Percentiles rank a stretch among this genome's conserved stretches.
These are phyloP conservation scores for Sporobolomyces roseus DNA, from an alignment of 768 basidiomycete genomes.

Conservation along the genomic window DNA sequence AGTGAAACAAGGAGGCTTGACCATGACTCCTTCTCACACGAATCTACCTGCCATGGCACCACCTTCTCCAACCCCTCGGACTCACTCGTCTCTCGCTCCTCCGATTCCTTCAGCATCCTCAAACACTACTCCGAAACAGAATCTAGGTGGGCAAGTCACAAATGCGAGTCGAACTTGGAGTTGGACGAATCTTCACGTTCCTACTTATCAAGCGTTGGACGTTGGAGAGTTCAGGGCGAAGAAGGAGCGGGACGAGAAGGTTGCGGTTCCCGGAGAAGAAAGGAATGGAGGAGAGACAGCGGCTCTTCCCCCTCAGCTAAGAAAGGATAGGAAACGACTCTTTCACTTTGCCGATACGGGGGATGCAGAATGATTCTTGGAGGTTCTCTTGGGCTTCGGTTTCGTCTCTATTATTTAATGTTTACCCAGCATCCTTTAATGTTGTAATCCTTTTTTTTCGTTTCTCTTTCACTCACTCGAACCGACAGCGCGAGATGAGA, in stretches of 20 bases:
- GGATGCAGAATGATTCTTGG: neutral
- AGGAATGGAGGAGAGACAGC: no score
- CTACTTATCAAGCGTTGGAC: conserved; percentile 17
- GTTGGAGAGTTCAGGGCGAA: neutral
- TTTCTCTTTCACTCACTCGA: neutral
- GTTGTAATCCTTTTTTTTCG: no score
- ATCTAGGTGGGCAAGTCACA: neutral
- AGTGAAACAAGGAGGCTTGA: conserved; percentile 10
- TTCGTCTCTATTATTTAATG: no score
- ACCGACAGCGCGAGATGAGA: no score
- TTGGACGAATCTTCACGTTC: conserved; percentile 14
- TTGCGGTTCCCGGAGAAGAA: neutral
- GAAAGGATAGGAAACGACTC: conserved; percentile 11
- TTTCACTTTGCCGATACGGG: conserved; percentile 8
- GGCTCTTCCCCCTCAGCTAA: no score
- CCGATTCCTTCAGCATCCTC: neutral
- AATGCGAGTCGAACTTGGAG: neutral
- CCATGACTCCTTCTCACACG: conserved; percentile 12
- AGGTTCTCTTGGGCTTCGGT: no score
- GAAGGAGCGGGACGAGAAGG: neutral
- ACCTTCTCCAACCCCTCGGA: neutral
- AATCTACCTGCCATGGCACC: neutral
- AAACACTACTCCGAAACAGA: neutral
- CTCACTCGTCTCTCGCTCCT: conserved; percentile 10
- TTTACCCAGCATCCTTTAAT: no score